Evolutionary conservation across 345 rosid species (phyloP).

Genomic region (Excoecaria cochinchinensis): DNA sequence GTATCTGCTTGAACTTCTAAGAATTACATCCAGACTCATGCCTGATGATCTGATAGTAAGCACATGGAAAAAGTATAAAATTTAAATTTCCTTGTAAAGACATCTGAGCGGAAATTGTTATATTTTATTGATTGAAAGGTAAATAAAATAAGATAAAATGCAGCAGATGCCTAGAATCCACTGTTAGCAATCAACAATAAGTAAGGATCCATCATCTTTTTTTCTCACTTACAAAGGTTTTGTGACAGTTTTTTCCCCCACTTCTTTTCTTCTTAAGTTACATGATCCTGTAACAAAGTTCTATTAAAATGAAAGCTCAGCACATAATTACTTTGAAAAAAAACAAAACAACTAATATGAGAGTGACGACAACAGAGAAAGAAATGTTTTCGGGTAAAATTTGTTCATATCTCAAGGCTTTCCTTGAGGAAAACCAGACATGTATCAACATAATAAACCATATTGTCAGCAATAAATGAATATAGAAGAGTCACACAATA

Average conservation of each 20-base stretch:
- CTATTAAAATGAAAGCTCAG: conserved; percentile 8
- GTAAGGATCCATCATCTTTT: background rate
- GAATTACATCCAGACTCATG: conserved; percentile 38
- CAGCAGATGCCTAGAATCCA: background rate
- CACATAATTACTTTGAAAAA: background rate
- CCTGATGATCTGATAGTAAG: conserved; percentile 28
- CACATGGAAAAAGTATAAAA: background rate
- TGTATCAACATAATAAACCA: background rate
- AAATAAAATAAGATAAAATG: background rate
- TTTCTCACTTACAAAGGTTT: conserved; percentile 34
- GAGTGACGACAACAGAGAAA: background rate
- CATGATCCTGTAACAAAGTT: conserved; percentile 32
- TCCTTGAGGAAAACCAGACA: background rate
- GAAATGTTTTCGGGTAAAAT: background rate
- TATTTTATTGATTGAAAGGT: background rate
- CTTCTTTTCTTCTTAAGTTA: conserved; percentile 22
- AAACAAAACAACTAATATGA: background rate
- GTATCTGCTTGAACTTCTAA: conserved; percentile 53
- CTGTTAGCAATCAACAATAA: background rate
- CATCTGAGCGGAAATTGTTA: background rate
- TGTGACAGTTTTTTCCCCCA: conserved; percentile 14
- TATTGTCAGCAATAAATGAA: too few relatives aligned
- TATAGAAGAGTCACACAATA: background rate
- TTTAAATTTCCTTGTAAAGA: background rate
- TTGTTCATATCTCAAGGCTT: background rate